These are phyloP conservation scores for Huiozyma sinensis DNA, from an alignment of 805 yeast species.

Conservation along the genomic window DNA sequence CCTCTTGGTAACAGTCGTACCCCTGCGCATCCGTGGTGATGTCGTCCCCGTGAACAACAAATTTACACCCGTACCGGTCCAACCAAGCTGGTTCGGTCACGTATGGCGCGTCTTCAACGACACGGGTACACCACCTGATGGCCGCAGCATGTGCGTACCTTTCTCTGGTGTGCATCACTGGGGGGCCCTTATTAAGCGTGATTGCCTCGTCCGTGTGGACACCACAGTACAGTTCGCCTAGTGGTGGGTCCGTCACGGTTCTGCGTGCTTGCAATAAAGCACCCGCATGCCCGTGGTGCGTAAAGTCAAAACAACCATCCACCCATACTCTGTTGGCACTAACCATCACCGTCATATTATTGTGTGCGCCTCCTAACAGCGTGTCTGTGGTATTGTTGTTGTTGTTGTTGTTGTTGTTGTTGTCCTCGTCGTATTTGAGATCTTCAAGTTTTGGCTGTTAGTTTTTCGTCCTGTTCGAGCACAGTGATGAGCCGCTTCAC, in stretches of 20 bases:
- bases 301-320: constrained; percentile 96
- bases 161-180: constrained; percentile 79
- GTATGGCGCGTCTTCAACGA: constrained; percentile 77
- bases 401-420: not conserved
- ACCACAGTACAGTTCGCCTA: constrained; percentile 43
- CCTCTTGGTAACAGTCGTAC: constrained; percentile 77
- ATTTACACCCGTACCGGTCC: constrained; percentile 65
- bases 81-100: constrained; percentile 72
- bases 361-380: not conserved
- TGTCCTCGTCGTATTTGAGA: not conserved
- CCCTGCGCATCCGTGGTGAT: constrained; percentile 95
- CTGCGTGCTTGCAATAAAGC: constrained; percentile 90
- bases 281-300: constrained; percentile 97
- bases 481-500: constrained; percentile 64
- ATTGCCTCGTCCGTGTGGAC: constrained; percentile 91
- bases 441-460: too few relatives aligned
- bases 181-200: constrained; percentile 77
- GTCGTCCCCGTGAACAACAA: constrained; percentile 98
- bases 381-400: not conserved
- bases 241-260: constrained; percentile 37
- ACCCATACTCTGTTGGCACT: constrained; percentile 63
- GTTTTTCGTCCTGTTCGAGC: not conserved
- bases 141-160: constrained; percentile 78
- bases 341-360: not conserved
- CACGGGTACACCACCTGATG: constrained; percentile 76